Evolutionary conservation across 2,329 filamentous ascomycete genomes (phyloP).

Genomic region (Orbilia ellipsospora): DNA sequence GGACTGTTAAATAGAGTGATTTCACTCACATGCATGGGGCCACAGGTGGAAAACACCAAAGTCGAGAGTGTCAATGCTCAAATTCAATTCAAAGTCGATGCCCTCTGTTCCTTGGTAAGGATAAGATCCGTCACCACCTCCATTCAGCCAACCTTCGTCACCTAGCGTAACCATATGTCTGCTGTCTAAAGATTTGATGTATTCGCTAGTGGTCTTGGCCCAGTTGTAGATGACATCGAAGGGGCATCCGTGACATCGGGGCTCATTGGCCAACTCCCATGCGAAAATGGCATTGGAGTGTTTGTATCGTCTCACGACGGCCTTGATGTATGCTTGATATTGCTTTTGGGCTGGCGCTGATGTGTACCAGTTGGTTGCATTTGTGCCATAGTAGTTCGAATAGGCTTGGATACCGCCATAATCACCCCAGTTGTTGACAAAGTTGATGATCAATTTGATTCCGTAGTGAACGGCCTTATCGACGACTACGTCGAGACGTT

Average conservation of each 20-base stretch:
- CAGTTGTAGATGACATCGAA: constrained; percentile 71
- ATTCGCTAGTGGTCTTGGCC: constrained; percentile 69
- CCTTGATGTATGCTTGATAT: constrained; percentile 72
- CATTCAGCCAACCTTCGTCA: constrained; percentile 67
- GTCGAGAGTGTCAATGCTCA: constrained; percentile 68
- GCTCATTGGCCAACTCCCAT: constrained; percentile 77
- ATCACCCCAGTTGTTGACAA: constrained; percentile 73
- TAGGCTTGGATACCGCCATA: constrained; percentile 53
- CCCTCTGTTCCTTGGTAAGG: constrained; percentile 68
- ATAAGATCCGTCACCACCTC: constrained; percentile 67
- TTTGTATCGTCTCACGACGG: constrained; percentile 71
- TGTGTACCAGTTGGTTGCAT: constrained; percentile 70
- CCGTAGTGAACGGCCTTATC: constrained; percentile 70
- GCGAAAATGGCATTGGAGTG: constrained; percentile 72
- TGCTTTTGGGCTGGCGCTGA: constrained; percentile 67
- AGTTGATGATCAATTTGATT: constrained; percentile 73
- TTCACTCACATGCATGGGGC: constrained; percentile 59
- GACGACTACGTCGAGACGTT: constrained; percentile 74
- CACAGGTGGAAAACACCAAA: constrained; percentile 69
- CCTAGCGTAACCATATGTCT: constrained; percentile 73
- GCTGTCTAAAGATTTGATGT: constrained; percentile 73
- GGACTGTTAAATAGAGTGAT: too few species aligned
- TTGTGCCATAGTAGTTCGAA: constrained; percentile 67
- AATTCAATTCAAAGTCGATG: constrained; percentile 67
- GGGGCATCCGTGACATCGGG: constrained; percentile 71